A percentile compares a stretch with the other conserved stretches of the same genome.
Conservation (phyloP, 768 basidiomycete species). For the Phanerochaete sordida region DNA sequence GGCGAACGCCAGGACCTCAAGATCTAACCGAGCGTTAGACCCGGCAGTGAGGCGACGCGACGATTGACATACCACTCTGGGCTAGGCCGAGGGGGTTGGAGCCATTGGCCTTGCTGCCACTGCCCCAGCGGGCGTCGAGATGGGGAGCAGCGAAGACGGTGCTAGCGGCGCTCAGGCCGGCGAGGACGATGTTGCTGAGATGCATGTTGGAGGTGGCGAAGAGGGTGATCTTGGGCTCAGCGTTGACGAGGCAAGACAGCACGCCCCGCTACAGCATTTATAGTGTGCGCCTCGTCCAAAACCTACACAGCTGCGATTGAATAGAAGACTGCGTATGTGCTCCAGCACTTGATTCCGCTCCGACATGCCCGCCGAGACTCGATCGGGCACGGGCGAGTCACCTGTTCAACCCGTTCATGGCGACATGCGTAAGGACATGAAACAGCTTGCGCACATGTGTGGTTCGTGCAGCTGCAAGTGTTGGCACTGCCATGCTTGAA, state of each 20-base stretch:
- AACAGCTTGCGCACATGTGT: no score
- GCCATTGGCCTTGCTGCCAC: neutral
- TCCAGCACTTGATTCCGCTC: neutral
- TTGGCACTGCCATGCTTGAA: no score
- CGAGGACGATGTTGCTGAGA: constrained; percentile 5
- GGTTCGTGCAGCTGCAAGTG: no score
- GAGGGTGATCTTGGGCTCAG: neutral
- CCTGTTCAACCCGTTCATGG: neutral
- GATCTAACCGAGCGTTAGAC: constrained; percentile 10
- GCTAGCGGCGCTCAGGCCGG: constrained; percentile 15
- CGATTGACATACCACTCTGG: constrained; percentile 7
- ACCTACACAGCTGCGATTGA: neutral
- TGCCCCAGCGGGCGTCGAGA: constrained; percentile 2
- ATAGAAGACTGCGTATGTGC: neutral
- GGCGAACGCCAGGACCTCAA: constrained; percentile 40
- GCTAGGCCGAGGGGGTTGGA: neutral
- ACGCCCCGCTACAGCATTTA: neutral
- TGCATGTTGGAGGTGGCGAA: constrained; percentile 1
- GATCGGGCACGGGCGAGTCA: neutral
- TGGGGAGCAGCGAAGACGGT: constrained; percentile 15
- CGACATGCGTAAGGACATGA: no score
- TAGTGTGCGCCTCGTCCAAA: neutral
- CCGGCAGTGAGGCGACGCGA: no score
- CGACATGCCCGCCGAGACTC: neutral
- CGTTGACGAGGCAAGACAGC: neutral